Conservation (phyloP, 2,329 filamentous ascomycete species). For the Xenosphaeropsis pyriputrescens region DNA sequence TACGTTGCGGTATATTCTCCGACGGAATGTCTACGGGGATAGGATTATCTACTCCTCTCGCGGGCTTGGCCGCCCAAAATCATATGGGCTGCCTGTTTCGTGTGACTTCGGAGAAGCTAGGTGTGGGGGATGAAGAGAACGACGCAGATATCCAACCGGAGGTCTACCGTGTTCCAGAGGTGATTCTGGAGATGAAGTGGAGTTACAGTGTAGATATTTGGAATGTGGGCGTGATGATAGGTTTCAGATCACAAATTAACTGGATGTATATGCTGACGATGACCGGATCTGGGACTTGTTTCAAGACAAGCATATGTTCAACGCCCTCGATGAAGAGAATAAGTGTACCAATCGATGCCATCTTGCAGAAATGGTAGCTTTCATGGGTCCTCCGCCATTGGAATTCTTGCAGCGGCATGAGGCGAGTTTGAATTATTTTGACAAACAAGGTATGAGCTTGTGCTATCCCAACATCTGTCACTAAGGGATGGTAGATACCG, state of each 20-base stretch:
- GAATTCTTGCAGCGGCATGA: slow-evolving; percentile 9
- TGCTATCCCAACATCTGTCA: no score
- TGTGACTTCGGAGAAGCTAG: no score
- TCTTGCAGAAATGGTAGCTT: slow-evolving; percentile 25
- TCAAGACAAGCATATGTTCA: slow-evolving; percentile 4
- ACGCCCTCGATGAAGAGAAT: slow-evolving; percentile 1
- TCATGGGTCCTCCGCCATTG: slow-evolving; percentile 23
- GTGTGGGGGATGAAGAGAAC: no score
- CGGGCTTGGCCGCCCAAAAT: no score
- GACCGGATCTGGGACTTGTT: slow-evolving; percentile 5
- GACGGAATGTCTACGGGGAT: no score
- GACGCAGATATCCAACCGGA: slow-evolving; percentile 1
- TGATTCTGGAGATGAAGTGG: slow-evolving; percentile 4
- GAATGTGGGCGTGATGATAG: slow-evolving; percentile 12
- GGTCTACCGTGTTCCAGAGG: slow-evolving; percentile 1
- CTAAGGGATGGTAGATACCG: no score
- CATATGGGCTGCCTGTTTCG: no score
- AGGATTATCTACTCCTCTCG: no score
- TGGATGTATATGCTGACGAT: background rate
- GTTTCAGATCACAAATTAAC: slow-evolving; percentile 1
- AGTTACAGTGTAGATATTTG: slow-evolving; percentile 12
- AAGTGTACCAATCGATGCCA: slow-evolving; percentile 21
- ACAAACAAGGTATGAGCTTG: no score
- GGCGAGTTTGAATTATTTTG: no score
- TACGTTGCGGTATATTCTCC: no score